Evolutionary conservation across 306 rosid species (phyloP).

Genomic region (Casuarina cunninghamiana): DNA sequence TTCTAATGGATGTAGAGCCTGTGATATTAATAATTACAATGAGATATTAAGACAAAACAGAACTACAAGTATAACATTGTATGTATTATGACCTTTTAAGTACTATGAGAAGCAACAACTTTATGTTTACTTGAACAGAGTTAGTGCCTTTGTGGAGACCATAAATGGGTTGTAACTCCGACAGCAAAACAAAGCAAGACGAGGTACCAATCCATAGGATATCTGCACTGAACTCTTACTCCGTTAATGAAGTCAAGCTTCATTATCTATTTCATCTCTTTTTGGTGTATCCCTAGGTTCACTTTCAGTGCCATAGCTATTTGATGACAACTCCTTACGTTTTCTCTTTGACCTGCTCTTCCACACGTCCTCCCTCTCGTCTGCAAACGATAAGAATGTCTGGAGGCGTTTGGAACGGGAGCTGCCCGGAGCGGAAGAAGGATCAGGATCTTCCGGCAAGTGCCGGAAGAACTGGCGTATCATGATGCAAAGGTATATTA

Average conservation of each 20-base stretch:
- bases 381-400: constrained; percentile 33
- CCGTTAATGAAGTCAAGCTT: too few species aligned
- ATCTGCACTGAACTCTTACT: background rate
- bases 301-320: constrained; percentile 6
- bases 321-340: constrained; percentile 18
- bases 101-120: too few species aligned
- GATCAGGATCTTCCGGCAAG: constrained; percentile 16
- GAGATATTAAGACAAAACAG: too few species aligned
- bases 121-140: too few species aligned
- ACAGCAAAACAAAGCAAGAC: too few species aligned
- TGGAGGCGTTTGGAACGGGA: constrained; percentile 12
- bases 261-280: constrained; percentile 18
- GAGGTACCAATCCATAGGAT: too few species aligned
- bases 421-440: background rate
- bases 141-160: too few species aligned
- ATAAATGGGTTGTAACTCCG: too few species aligned
- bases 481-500: constrained; percentile 20
- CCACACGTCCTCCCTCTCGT: constrained; percentile 25
- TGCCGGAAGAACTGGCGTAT: constrained; percentile 30
- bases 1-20: too few species aligned
- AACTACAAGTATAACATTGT: too few species aligned
- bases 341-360: constrained; percentile 41
- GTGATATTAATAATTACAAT: too few species aligned
- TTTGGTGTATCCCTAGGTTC: constrained; percentile 23
- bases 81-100: too few species aligned